Evolutionary conservation across 177 flowering plant genomes (phyloP).

Genomic region (Vitis hybrid): DNA sequence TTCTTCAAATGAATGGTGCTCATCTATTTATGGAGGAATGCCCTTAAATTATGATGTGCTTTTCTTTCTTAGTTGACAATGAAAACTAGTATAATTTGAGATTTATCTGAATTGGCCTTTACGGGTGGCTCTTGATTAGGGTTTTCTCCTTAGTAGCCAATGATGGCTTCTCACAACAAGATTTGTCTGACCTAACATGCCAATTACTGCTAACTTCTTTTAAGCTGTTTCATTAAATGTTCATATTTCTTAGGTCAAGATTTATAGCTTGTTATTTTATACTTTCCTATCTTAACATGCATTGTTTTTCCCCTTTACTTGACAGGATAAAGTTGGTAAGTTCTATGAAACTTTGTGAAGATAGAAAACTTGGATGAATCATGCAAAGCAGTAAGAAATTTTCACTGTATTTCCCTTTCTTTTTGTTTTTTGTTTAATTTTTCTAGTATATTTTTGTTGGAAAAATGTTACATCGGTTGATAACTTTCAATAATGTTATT

Average conservation of each 20-base stretch:
- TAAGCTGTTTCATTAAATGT: not conserved
- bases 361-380: conserved; percentile 1
- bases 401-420: not conserved
- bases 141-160: too few relatives aligned
- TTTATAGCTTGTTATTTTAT: not conserved
- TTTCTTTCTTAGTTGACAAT: too few relatives aligned
- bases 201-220: not conserved
- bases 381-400: conserved; percentile 9
- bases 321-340: conserved; percentile 82
- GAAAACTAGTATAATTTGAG: too few relatives aligned
- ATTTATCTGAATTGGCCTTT: too few relatives aligned
- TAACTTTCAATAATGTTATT: not conserved
- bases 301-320: conserved; percentile 12
- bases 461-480: not conserved
- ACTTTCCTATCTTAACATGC: not conserved
- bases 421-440: not conserved
- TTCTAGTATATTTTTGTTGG: not conserved
- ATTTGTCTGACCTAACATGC: not conserved
- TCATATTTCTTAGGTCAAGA: not conserved
- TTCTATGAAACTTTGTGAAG: conserved; percentile 22
- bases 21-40: too few relatives aligned
- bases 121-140: too few relatives aligned
- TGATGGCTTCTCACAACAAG: too few relatives aligned
- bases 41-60: too few relatives aligned
- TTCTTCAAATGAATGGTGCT: too few relatives aligned